phyloP scores from a whole-genome alignment of 768 basidiomycete genomes.

The Hygrophoropsis aurantiaca region DNA sequence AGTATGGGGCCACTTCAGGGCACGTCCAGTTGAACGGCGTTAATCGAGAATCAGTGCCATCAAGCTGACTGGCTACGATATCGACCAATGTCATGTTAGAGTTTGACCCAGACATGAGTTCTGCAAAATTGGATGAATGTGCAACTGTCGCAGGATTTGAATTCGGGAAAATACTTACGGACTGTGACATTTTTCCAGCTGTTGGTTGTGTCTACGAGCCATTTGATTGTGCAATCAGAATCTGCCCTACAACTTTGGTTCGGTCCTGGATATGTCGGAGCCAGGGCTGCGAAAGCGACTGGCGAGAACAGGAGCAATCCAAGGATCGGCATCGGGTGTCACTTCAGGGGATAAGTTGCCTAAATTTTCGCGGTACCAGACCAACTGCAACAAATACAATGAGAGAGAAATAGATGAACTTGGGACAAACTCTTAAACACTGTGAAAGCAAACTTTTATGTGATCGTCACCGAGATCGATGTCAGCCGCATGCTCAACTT shows the following conservation, averaged over 20 bases:
- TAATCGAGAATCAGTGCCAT: slow-evolving; percentile 30
- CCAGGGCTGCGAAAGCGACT: slow-evolving; percentile 18
- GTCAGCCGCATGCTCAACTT: slow-evolving; percentile 4
- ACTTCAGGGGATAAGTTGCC: neutral
- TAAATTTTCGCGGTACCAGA: slow-evolving; percentile 5
- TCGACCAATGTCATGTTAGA: slow-evolving; percentile 32
- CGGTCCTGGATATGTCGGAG: slow-evolving; percentile 39
- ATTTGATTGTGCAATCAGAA: slow-evolving; percentile 33
- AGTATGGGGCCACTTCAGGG: slow-evolving; percentile 36
- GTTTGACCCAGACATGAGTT: slow-evolving; percentile 41
- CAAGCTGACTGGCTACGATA: slow-evolving; percentile 26
- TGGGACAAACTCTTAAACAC: neutral
- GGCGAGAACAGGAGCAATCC: slow-evolving; percentile 7
- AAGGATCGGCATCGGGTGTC: slow-evolving; percentile 5
- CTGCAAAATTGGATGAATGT: slow-evolving; percentile 13
- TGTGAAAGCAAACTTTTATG: neutral
- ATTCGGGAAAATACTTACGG: no score
- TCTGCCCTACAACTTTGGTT: slow-evolving; percentile 34
- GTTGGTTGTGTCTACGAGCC: slow-evolving; percentile 29
- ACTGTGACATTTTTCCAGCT: slow-evolving; percentile 38
- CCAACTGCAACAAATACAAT: neutral
- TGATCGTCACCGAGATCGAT: neutral
- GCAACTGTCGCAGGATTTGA: neutral
- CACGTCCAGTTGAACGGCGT: slow-evolving; percentile 37
- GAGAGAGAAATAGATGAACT: neutral